These are phyloP conservation scores for Aspergillus ochraceoroseus DNA, from an alignment of 2,329 filamentous ascomycete genomes.

Conservation along the genomic window DNA sequence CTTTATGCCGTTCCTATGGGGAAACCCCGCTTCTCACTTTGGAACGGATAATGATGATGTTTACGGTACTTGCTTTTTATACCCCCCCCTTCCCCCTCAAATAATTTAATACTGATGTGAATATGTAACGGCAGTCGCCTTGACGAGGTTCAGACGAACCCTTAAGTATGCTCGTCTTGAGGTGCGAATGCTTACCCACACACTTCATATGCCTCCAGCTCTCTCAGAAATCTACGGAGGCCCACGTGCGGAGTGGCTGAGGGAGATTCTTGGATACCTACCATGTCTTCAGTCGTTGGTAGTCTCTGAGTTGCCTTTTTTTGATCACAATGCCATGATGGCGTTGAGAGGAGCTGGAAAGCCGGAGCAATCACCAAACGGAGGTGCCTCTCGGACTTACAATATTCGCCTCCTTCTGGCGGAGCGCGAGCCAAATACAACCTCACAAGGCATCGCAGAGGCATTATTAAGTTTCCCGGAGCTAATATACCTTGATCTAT, in stretches of 20 bases:
- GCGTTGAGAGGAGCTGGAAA: constrained; percentile 40
- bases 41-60: constrained; percentile 57
- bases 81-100: not conserved
- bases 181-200: constrained; percentile 56
- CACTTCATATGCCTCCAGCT: constrained; percentile 57
- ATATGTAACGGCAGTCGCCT: constrained; percentile 43
- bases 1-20: constrained; percentile 59
- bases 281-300: constrained; percentile 57
- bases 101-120: constrained; percentile 13
- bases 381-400: constrained; percentile 32
- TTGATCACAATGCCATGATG: constrained; percentile 56
- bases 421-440: constrained; percentile 55
- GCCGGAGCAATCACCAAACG: constrained; percentile 5
- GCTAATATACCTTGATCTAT: constrained; percentile 56
- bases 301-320: constrained; percentile 56
- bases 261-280: constrained; percentile 54
- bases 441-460: constrained; percentile 50
- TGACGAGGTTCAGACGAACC: constrained; percentile 56
- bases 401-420: constrained; percentile 54
- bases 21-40: constrained; percentile 59
- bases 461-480: constrained; percentile 51
- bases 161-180: constrained; percentile 50
- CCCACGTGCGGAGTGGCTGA: constrained; percentile 55
- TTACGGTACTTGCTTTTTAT: constrained; percentile 48
- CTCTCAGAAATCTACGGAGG: constrained; percentile 58